These are phyloP conservation scores for Incumbomyces delicatus DNA, from an alignment of 2,329 filamentous ascomycete genomes.

Conservation along the genomic window DNA sequence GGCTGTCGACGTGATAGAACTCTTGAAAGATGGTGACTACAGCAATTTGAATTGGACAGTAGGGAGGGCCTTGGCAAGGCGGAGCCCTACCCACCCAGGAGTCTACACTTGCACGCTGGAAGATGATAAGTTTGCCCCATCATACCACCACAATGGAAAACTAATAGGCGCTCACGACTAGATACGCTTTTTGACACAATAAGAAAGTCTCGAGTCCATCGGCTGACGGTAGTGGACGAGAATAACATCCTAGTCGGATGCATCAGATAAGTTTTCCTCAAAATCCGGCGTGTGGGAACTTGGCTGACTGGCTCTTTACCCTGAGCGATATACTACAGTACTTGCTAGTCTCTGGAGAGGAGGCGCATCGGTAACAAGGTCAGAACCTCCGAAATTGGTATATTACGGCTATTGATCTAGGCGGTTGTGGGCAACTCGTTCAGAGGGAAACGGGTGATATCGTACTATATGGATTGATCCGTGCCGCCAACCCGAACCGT, in stretches of 20 bases:
- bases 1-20: conserved; percentile 89
- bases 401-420: no score
- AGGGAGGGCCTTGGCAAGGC: conserved; percentile 55
- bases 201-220: conserved; percentile 85
- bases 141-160: no score
- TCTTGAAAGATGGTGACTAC: conserved; percentile 88
- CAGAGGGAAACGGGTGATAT: no score
- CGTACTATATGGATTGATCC: no score
- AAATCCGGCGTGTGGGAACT: neutral
- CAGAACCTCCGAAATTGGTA: no score
- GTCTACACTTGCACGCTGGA: conserved; percentile 93
- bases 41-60: conserved; percentile 80
- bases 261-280: conserved; percentile 58
- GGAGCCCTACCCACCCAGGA: conserved; percentile 67
- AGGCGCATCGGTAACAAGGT: neutral
- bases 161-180: conserved; percentile 32
- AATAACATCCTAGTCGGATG: conserved; percentile 74
- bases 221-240: conserved; percentile 87
- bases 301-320: neutral
- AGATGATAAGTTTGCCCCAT: conserved; percentile 46
- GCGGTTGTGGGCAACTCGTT: no score
- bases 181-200: conserved; percentile 97
- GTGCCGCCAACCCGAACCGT: no score
- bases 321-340: neutral
- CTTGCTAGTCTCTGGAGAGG: neutral